Evolutionary conservation across 2,329 filamentous ascomycete species (phyloP).

Genomic region (Phaeosphaeriaceae sp.): DNA sequence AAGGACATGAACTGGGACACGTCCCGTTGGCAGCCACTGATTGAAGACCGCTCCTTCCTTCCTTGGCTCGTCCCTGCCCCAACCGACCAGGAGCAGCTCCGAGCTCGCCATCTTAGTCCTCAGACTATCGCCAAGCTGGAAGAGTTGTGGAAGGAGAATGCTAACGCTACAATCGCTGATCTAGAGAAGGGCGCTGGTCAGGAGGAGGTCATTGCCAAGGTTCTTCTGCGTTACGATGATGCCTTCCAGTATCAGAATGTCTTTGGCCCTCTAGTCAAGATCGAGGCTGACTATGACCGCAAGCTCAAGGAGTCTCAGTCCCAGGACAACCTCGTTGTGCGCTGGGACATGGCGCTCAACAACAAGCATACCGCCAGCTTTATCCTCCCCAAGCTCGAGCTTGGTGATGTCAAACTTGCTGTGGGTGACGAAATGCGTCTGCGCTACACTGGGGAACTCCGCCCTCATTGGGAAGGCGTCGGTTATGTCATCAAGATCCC

Average conservation of each 20-base stretch:
- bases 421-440: constrained; percentile 98
- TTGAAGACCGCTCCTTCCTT: constrained; percentile 94
- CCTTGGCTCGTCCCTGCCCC: constrained; percentile 90
- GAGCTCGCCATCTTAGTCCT: constrained; percentile 88
- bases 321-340: constrained; percentile 91
- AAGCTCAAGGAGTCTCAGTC: constrained; percentile 98
- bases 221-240: constrained; percentile 92
- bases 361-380: constrained; percentile 98
- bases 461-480: constrained; percentile 93
- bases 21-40: constrained; percentile 95
- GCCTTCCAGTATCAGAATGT: constrained; percentile 99
- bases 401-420: constrained; percentile 95
- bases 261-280: constrained; percentile 96
- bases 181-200: constrained; percentile 89
- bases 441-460: constrained; percentile 93
- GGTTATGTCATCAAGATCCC: constrained; percentile 99
- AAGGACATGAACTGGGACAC: constrained; percentile 99
- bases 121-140: constrained; percentile 96
- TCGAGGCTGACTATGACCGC: constrained; percentile 98
- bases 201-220: constrained; percentile 93
- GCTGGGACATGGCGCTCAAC: constrained; percentile 94
- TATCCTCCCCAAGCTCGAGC: constrained; percentile 93
- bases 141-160: constrained; percentile 98
- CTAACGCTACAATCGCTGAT: constrained; percentile 84
- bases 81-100: constrained; percentile 92